Percentiles rank a stretch among this genome's conserved stretches.
Conservation (phyloP, 164 flowering plant species). For the Platanus orientalis region DNA sequence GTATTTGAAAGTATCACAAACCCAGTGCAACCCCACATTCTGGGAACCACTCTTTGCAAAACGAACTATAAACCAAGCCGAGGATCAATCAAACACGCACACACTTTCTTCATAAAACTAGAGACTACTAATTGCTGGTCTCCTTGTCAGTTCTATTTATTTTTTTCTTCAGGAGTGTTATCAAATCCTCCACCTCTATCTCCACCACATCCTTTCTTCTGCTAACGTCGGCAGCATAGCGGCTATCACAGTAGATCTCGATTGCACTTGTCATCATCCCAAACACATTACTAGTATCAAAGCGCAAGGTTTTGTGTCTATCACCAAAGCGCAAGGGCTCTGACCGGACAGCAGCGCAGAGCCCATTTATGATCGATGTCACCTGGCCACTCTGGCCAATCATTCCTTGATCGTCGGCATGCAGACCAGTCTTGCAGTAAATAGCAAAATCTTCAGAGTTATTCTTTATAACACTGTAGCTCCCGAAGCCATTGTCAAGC, state of each 20-base stretch:
- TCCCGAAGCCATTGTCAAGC: constrained; percentile 38
- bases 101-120: no score
- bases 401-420: constrained; percentile 18
- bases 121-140: no score
- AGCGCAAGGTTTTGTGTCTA: no score
- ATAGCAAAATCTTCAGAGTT: constrained; percentile 47
- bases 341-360: constrained; percentile 31
- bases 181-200: constrained; percentile 36
- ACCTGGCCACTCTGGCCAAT: constrained; percentile 44
- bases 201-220: constrained; percentile 28
- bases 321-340: constrained; percentile 23
- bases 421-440: constrained; percentile 44
- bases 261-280: constrained; percentile 26
- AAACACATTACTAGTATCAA: constrained; percentile 26
- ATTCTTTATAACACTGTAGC: constrained; percentile 36
- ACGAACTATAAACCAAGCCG: no score
- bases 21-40: no score
- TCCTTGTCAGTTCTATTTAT: no score
- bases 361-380: constrained; percentile 24
- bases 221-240: constrained; percentile 41
- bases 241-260: constrained; percentile 29
- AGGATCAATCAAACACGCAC: no score
- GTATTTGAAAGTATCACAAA: no score
- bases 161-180: no score
- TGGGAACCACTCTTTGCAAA: no score